Evolutionary conservation across 192 early-diverging fungal species (phyloP).

Genomic region (Coemansia sp.): DNA sequence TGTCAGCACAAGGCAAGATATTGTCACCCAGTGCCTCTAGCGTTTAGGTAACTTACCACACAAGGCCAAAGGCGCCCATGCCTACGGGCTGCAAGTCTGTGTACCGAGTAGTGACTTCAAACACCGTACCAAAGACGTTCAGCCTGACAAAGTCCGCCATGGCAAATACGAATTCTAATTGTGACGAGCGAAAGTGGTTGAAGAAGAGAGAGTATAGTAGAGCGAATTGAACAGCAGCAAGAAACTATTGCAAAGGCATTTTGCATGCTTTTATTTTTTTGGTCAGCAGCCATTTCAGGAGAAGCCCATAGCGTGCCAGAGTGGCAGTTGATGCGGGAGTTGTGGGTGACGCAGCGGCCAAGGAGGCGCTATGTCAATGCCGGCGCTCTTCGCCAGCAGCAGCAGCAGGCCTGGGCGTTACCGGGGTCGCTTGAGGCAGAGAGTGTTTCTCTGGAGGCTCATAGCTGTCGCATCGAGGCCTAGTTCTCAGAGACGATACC

Average conservation of each 20-base stretch:
- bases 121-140: slow-evolving; percentile 80
- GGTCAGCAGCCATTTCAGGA: too few species aligned
- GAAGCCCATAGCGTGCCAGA: too few species aligned
- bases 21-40: not conserved
- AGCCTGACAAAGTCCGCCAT: slow-evolving; percentile 75
- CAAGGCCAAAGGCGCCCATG: slow-evolving; percentile 97
- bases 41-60: slow-evolving; percentile 67
- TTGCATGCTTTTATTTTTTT: too few species aligned
- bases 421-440: too few species aligned
- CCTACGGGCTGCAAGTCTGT: slow-evolving; percentile 90
- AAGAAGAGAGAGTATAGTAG: not conserved
- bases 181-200: too few species aligned
- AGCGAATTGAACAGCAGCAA: not conserved
- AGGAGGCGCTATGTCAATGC: not conserved
- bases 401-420: too few species aligned
- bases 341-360: not conserved
- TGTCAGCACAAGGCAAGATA: not conserved
- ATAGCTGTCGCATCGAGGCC: too few species aligned
- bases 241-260: too few species aligned
- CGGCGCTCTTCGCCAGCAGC: too few species aligned
- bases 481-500: slow-evolving; percentile 49
- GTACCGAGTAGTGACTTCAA: slow-evolving; percentile 84
- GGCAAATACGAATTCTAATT: not conserved
- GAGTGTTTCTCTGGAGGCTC: too few species aligned
- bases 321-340: too few species aligned